phyloP scores from a whole-genome alignment of 108 stramenopile genomes.

The Nitzschia inconspicua region DNA sequence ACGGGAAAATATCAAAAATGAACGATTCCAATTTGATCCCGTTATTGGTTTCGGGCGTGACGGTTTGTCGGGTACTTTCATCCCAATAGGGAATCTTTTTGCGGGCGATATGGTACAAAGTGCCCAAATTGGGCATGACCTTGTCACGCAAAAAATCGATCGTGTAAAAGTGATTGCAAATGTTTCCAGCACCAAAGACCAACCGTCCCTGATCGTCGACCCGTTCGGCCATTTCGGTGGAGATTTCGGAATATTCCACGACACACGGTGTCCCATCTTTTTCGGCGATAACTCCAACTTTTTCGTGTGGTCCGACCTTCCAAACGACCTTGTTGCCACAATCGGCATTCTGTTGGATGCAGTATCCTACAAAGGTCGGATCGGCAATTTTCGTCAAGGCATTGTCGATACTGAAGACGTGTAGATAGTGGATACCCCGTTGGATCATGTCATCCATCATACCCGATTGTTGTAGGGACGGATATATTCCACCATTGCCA shows the following conservation, averaged over 20 bases:
- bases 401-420: conserved; percentile 97
- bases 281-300: conserved; percentile 89
- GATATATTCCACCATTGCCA: conserved; percentile 94
- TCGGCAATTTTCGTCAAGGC: conserved; percentile 89
- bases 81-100: conserved; percentile 96
- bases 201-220: conserved; percentile 51
- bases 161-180: conserved; percentile 97
- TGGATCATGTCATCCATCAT: conserved; percentile 79
- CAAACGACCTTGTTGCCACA: conserved; percentile 95
- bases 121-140: conserved; percentile 74
- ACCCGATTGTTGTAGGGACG: conserved; percentile 80
- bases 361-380: conserved; percentile 94
- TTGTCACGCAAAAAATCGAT: conserved; percentile 82
- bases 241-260: conserved; percentile 93
- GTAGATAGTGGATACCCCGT: conserved; percentile 81
- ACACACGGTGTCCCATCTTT: conserved; percentile 80
- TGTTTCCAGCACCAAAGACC: conserved; percentile 94
- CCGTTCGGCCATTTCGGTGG: conserved; percentile 66
- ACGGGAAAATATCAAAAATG: conserved; percentile 98
- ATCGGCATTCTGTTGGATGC: conserved; percentile 75
- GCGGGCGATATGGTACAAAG: conserved; percentile 91
- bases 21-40: conserved; percentile 99
- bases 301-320: conserved; percentile 86
- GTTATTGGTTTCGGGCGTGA: conserved; percentile 68
- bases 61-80: conserved; percentile 45